Evolutionary conservation across 2,329 filamentous ascomycete genomes (phyloP).

Genomic region (Domatiomyces catenatus): DNA sequence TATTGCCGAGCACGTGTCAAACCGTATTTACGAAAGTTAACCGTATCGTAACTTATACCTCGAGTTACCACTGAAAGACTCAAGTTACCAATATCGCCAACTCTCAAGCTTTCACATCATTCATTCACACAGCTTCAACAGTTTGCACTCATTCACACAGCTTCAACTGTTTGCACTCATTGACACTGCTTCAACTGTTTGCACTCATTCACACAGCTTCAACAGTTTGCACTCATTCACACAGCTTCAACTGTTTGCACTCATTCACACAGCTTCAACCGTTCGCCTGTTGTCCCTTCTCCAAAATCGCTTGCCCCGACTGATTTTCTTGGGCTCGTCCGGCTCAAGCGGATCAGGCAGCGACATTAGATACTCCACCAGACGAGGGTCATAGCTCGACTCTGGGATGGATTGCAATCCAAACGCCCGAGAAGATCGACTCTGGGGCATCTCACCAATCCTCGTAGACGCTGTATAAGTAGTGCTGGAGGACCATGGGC

Average conservation of each 20-base stretch:
- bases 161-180: too few relatives aligned
- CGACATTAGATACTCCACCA: background rate
- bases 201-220: too few relatives aligned
- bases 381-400: background rate
- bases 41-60: too few relatives aligned
- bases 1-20: background rate
- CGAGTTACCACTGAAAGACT: too few relatives aligned
- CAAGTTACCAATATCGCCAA: too few relatives aligned
- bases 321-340: slow-evolving; percentile 7
- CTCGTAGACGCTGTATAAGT: slow-evolving; percentile 34
- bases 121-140: too few relatives aligned
- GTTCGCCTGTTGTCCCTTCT: slow-evolving; percentile 7
- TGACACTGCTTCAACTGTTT: too few relatives aligned
- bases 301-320: slow-evolving; percentile 15
- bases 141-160: too few relatives aligned
- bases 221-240: too few relatives aligned
- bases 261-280: slow-evolving; percentile 1
- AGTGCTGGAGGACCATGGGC: background rate
- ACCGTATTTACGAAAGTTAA: background rate
- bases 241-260: too few relatives aligned
- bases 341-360: slow-evolving; percentile 11
- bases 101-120: too few relatives aligned
- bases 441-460: slow-evolving; percentile 39
- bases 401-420: background rate
- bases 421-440: slow-evolving; percentile 5